Base-by-base conservation (phyloP, 169 alveolate genomes). In the Plasmodium berghei region DNA sequence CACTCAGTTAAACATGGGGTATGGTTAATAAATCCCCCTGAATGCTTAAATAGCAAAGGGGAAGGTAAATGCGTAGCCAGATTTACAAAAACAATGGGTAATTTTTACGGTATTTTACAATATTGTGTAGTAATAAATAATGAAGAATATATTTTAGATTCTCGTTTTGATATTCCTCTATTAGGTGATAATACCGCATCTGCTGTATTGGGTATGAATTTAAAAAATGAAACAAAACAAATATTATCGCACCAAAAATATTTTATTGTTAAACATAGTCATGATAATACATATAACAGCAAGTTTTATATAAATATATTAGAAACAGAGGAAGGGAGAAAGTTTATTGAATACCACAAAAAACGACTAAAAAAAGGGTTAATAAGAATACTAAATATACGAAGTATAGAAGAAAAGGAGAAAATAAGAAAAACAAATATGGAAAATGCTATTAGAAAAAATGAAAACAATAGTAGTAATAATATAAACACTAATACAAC, bases 81-180 rank as follows among this genome's bases (percentile, higher is more conserved):
- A 34, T 86, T 86, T 71, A 86, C 91, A 14, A 86, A 86, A 70
- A 86, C 91, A 42, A 86, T 86, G 91, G 91, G 91, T 0, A 86
- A 86, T 42, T 86, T 86, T 86, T 86, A 86, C 34, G 91, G 91
- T 16, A 86, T 86, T 58, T 52, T 86, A 49, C 91, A 86, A 86
- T 86, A 86, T 56, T 86, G 91, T 59, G 91, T 86, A 12, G 91
- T 86, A 26, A 71, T 86, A 54, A 86, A 86, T 86, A 72, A 61
- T 54, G 91, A 86, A 24, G 91, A 86, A 34, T 86, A 86, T 59
- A 86, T 86, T 86, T 86, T 86, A 46, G 72, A 86, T 72, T 73
- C 87, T 24, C 70, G 91, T 20, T 86, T 86, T 86, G 91, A 86
- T 45, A 86, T 86, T 34, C 91, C 91, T 46, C 61, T 86, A 26